A percentile compares a stretch with the other conserved stretches of the same genome.
phyloP scores from a whole-genome alignment of 2,329 filamentous ascomycete species.

The Talaromyces amestolkiae region DNA sequence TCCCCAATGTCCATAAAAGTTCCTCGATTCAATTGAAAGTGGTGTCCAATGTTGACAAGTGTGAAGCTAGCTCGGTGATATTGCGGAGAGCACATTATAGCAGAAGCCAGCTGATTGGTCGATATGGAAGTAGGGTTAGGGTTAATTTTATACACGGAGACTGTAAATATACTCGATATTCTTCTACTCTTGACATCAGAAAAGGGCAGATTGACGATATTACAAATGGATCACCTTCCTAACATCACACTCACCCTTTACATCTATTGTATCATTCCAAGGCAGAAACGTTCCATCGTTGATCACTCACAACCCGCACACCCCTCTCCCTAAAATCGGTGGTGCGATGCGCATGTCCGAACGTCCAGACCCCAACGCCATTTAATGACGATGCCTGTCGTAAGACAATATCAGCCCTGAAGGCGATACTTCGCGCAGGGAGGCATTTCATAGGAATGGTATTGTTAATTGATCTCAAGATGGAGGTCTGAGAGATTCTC shows the following conservation, averaged over 20 bases:
- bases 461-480: conserved; percentile 31
- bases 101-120: background rate
- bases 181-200: too few relatives aligned
- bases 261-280: conserved; percentile 21
- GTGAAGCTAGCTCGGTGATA: background rate
- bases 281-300: conserved; percentile 42
- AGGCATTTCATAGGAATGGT: conserved; percentile 25
- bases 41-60: background rate
- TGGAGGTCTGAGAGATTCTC: conserved; percentile 33
- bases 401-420: conserved; percentile 52
- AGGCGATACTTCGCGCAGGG: conserved; percentile 36
- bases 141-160: background rate
- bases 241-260: conserved; percentile 21
- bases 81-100: background rate
- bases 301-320: conserved; percentile 44
- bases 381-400: conserved; percentile 5
- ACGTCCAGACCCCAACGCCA: conserved; percentile 31
- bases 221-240: conserved; percentile 21
- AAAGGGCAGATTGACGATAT: background rate
- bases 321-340: conserved; percentile 39
- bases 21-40: background rate
- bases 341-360: conserved; percentile 46
- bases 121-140: background rate
- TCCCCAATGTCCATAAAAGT: conserved; percentile 12
- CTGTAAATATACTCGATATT: too few relatives aligned